Evolutionary conservation across 768 basidiomycete genomes (phyloP).

Genomic region (Trametes cingulata): DNA sequence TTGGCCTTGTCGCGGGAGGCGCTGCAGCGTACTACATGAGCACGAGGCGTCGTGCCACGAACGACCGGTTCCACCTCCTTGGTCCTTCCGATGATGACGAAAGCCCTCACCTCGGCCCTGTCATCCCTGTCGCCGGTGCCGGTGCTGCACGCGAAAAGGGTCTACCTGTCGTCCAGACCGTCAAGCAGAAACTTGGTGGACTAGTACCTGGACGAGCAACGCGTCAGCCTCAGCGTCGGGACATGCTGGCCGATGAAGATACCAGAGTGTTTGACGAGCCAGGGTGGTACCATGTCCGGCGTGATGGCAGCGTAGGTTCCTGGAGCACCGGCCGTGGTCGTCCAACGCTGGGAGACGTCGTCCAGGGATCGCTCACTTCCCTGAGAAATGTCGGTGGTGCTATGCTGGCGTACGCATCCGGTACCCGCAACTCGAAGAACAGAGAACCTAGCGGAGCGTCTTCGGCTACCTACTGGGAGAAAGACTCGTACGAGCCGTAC

Average conservation of each 20-base stretch:
- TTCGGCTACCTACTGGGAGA: constrained; percentile 44
- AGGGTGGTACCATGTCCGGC: constrained; percentile 24
- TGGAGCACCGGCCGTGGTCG: constrained; percentile 22
- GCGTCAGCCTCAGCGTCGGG: constrained; percentile 43
- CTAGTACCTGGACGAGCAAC: constrained; percentile 32
- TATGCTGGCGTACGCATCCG: constrained; percentile 31
- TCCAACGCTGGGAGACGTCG: constrained; percentile 27
- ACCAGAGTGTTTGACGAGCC: constrained; percentile 45
- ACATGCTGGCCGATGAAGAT: constrained; percentile 83
- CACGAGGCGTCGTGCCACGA: constrained; percentile 35
- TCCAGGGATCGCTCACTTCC: constrained; percentile 31
- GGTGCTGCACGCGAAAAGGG: constrained; percentile 25
- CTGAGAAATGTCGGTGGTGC: constrained; percentile 31
- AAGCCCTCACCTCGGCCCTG: constrained; percentile 27
- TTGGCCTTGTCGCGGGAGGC: constrained; percentile 51
- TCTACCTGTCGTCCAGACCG: constrained; percentile 25
- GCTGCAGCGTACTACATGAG: constrained; percentile 48
- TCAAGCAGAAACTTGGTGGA: constrained; percentile 33
- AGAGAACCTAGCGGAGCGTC: constrained; percentile 42
- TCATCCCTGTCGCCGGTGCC: constrained; percentile 29
- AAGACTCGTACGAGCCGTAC: constrained; percentile 45
- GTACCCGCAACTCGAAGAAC: constrained; percentile 19
- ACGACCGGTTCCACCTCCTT: constrained; percentile 32
- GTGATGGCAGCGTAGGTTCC: constrained; percentile 30
- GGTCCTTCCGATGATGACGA: constrained; percentile 36